Evolutionary conservation across 345 rosid species (phyloP).

Genomic region (Ceriops tagal): DNA sequence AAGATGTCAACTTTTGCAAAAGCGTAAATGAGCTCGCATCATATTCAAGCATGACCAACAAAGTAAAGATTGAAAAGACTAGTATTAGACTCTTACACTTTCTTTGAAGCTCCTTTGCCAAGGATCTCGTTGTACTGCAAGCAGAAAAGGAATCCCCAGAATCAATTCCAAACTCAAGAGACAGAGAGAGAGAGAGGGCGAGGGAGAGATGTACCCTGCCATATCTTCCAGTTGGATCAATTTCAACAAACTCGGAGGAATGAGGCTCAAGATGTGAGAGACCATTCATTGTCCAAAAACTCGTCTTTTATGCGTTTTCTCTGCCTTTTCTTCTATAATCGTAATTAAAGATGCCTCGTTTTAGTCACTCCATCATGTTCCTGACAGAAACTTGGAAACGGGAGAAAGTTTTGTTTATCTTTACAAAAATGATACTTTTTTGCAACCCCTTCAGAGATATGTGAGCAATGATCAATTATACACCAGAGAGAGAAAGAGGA

Average conservation of each 20-base stretch:
- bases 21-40: slow-evolving; percentile 1
- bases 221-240: slow-evolving; percentile 98
- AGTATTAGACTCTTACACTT: neutral
- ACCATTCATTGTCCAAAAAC: slow-evolving; percentile 54
- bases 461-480: no score
- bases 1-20: slow-evolving; percentile 13
- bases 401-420: neutral
- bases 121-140: slow-evolving; percentile 2
- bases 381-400: neutral
- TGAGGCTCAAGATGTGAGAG: slow-evolving; percentile 45
- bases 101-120: neutral
- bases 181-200: neutral
- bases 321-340: slow-evolving; percentile 2
- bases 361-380: neutral
- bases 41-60: neutral
- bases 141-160: neutral
- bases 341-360: slow-evolving; percentile 13
- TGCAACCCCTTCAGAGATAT: no score
- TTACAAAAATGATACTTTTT: neutral
- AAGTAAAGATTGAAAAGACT: neutral
- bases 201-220: slow-evolving; percentile 50
- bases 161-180: neutral
- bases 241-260: slow-evolving; percentile 75
- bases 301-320: neutral
- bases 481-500: neutral